Base-by-base conservation (phyloP, 1,284 basidiomycete genomes). In the Golubevia sp. region DNA sequence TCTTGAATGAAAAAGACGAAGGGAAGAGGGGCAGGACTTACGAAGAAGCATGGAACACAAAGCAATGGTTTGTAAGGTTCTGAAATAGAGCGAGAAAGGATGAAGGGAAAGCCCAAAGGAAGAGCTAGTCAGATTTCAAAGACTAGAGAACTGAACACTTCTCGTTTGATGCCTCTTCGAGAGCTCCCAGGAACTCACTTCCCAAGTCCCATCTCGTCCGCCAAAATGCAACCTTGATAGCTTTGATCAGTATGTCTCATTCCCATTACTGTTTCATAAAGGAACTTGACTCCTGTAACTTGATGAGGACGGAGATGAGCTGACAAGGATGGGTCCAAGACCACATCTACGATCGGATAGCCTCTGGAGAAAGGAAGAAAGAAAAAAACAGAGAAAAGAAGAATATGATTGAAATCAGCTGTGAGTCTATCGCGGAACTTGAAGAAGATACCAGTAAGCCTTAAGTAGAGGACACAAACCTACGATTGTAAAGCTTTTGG, bases 241-340 rank as follows among this genome's bases (percentile, higher is more conserved):
- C 69, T 67, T 21, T 67, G 70, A 27, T 94, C 92, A 65, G 92
- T 91, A 73, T 90, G 91, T 30, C 92, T 88, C 83, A 98, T 87
- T 6, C 95, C 95, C 93, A 97, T 97, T 21, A 96, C 92, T 71
- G 91, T 92, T 82, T 96, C 93, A 82, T 99, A 99, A 86, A 99
- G 87, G 84, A 99, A 99, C 81, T 90, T 77, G 62, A 86, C 83
- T 88, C 95, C 95, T 86, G 97, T 93, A 56, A 89, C 87, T 82
- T 99, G 97, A 85, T 99, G 97, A 2, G 91, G 90, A 53, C 96
- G 88, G 83, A 99, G 88, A 60, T 89, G 88, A 55, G 88, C 87
- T 1, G 89, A 86, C 18, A 99, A 84, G n/a, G 91, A 85, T 0
- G 96, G 96, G 80, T 99, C 95, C n/a, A 99, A 84, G 0, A 99